Percentiles rank a stretch among this genome's conserved stretches.
phyloP scores from a whole-genome alignment of 495 filamentous ascomycete species.

The Chaetomidium leptoderma region DNA sequence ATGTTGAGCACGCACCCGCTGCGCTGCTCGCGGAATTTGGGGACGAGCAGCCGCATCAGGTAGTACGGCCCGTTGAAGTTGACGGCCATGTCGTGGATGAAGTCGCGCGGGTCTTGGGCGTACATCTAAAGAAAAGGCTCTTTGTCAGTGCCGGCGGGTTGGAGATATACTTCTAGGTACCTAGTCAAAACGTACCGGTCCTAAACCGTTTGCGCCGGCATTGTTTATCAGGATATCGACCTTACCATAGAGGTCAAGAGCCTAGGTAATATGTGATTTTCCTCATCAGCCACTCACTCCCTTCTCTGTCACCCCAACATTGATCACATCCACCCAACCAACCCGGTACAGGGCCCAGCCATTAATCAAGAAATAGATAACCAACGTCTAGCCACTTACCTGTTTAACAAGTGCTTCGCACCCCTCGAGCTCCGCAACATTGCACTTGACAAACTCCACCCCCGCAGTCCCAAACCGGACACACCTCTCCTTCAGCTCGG shows the following conservation, averaged over 20 bases:
- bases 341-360: neutral
- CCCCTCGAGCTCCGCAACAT: constrained; percentile 27
- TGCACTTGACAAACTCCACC: constrained; percentile 28
- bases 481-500: constrained; percentile 22
- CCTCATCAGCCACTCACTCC: neutral
- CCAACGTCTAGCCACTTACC: too few species aligned
- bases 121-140: constrained; percentile 16
- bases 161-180: too few species aligned
- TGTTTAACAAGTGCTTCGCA: constrained; percentile 27
- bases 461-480: constrained; percentile 22
- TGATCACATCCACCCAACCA: neutral
- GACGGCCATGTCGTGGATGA: constrained; percentile 56
- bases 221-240: constrained; percentile 35
- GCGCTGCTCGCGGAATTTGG: constrained; percentile 23
- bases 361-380: neutral
- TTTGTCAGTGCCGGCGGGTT: neutral
- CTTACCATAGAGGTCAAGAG: constrained; percentile 13
- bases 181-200: constrained; percentile 7
- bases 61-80: constrained; percentile 51
- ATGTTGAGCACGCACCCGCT: constrained; percentile 35
- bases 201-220: constrained; percentile 32
- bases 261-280: neutral
- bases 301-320: neutral
- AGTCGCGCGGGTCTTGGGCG: constrained; percentile 31
- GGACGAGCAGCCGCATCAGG: constrained; percentile 33